phyloP scores from a whole-genome alignment of 345 rosid species.

The Leavenworthia alabamica region DNA sequence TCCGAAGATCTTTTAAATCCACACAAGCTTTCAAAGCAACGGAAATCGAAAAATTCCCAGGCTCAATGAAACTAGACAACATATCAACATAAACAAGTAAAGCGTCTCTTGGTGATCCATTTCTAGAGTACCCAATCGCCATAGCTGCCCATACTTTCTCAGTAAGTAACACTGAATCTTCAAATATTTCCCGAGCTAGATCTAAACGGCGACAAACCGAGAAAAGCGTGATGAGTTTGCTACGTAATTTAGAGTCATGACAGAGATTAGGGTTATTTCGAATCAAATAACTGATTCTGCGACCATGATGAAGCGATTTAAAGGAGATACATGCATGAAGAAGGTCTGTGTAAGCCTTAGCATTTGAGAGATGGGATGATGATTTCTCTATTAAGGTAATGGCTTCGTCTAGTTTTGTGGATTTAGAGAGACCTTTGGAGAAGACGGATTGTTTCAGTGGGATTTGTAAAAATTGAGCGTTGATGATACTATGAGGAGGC shows the following conservation, averaged over 20 bases:
- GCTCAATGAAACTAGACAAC: slow-evolving; percentile 28
- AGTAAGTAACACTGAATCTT: slow-evolving; percentile 8
- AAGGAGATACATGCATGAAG: slow-evolving; percentile 43
- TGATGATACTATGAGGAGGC: not conserved
- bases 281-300: slow-evolving; percentile 24
- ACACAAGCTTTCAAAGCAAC: slow-evolving; percentile 42
- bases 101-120: slow-evolving; percentile 34
- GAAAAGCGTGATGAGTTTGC: slow-evolving; percentile 45
- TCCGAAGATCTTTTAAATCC: slow-evolving; percentile 11
- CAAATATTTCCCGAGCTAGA: slow-evolving; percentile 35
- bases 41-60: slow-evolving; percentile 41
- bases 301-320: slow-evolving; percentile 38
- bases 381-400: slow-evolving; percentile 1
- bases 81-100: slow-evolving; percentile 30
- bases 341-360: slow-evolving; percentile 28
- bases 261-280: slow-evolving; percentile 25
- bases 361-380: slow-evolving; percentile 10
- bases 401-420: slow-evolving; percentile 19
- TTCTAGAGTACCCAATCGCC: slow-evolving; percentile 45
- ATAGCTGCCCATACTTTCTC: slow-evolving; percentile 47
- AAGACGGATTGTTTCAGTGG: not conserved
- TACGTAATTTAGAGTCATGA: slow-evolving; percentile 23
- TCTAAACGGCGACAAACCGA: slow-evolving; percentile 37
- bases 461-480: not conserved
- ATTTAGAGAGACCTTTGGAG: not conserved